Conservation (phyloP, 2,329 filamentous ascomycete genomes). For the Colletotrichum navitas region DNA sequence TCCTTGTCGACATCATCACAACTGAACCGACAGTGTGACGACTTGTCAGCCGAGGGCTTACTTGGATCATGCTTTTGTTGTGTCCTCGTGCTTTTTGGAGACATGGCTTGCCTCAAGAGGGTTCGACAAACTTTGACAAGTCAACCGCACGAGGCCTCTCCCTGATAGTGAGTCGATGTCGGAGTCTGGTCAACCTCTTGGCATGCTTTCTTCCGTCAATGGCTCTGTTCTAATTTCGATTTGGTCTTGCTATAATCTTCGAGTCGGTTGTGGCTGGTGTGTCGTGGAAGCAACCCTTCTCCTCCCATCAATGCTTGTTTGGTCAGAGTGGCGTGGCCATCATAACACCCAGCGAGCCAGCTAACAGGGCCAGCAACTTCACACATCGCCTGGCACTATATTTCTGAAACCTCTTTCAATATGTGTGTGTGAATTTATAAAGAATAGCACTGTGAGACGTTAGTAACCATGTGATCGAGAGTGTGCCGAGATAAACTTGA, state of each 20-base stretch:
- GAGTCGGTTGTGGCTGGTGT: neutral
- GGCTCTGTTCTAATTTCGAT: neutral
- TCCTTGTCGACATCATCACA: neutral
- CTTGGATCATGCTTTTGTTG: neutral
- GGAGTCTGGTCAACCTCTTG: neutral
- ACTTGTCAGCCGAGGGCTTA: neutral
- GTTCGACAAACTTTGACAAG: neutral
- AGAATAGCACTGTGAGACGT: neutral
- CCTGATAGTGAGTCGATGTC: neutral
- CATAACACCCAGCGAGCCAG: neutral
- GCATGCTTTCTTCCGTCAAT: neutral
- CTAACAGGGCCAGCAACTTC: neutral
- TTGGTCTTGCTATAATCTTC: neutral
- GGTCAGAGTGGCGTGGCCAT: neutral
- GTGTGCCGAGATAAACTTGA: neutral
- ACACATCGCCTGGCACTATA: neutral
- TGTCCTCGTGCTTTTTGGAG: neutral
- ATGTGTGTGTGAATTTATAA: neutral
- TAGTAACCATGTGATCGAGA: neutral
- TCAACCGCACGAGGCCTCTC: neutral
- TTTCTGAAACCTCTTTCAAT: neutral
- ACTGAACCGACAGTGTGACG: neutral
- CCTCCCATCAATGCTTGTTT: neutral
- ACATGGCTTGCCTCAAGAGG: neutral
- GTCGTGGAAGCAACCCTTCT: neutral